Conservation (phyloP, 108 stramenopile genomes). For the Nitzschia inconspicua region DNA sequence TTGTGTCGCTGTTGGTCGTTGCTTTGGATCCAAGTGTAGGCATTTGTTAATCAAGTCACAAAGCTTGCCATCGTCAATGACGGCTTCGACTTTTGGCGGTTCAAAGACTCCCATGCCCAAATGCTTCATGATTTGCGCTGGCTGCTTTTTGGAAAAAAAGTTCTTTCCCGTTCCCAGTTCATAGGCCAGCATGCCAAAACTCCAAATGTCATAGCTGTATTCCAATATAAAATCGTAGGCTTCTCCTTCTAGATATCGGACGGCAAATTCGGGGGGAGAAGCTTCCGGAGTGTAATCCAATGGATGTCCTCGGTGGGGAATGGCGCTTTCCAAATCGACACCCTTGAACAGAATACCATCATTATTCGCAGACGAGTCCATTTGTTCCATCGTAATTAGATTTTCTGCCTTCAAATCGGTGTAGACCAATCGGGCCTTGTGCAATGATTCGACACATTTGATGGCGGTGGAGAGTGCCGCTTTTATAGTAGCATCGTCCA, state of each 20-base stretch:
- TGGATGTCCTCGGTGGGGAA: conserved; percentile 55
- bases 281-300: conserved; percentile 89
- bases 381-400: conserved; percentile 69
- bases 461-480: conserved; percentile 31
- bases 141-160: conserved; percentile 57
- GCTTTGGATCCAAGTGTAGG: conserved; percentile 51
- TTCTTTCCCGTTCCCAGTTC: conserved; percentile 71
- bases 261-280: conserved; percentile 85
- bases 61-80: conserved; percentile 66
- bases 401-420: conserved; percentile 89
- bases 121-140: conserved; percentile 3
- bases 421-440: conserved; percentile 71
- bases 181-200: conserved; percentile 74
- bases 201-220: conserved; percentile 83
- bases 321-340: conserved; percentile 64
- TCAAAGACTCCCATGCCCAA: background rate
- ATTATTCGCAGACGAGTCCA: background rate
- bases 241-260: conserved; percentile 51
- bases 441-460: conserved; percentile 64
- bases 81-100: conserved; percentile 7
- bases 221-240: conserved; percentile 63
- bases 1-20: conserved; percentile 58
- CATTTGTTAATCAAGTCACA: conserved; percentile 67
- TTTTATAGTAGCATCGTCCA: background rate
- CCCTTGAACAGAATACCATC: background rate